Percentiles rank a stretch among this genome's conserved stretches.
These are phyloP conservation scores for Megacollybia marginata DNA, from an alignment of 768 basidiomycete species.

Conservation along the genomic window DNA sequence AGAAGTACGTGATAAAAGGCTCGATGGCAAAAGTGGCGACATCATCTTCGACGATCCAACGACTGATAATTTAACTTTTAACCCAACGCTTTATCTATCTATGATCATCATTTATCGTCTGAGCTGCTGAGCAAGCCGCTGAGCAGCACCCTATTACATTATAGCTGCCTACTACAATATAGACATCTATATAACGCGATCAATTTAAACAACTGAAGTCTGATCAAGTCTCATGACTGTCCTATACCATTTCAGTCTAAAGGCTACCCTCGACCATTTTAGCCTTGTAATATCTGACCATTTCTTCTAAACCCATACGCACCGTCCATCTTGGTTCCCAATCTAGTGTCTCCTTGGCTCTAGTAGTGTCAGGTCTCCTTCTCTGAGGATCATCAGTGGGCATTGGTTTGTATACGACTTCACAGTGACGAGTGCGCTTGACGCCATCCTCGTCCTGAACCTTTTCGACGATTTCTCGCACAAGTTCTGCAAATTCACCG, in stretches of 20 bases:
- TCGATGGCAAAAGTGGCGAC: slow-evolving; percentile 46
- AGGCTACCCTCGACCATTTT: slow-evolving; percentile 83
- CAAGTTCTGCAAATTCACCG: slow-evolving; percentile 86
- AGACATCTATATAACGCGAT: not conserved
- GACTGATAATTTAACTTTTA: slow-evolving; percentile 8
- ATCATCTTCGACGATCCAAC: slow-evolving; percentile 19
- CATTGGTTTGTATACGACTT: slow-evolving; percentile 74
- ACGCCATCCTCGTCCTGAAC: slow-evolving; percentile 81
- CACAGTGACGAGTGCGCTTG: slow-evolving; percentile 39
- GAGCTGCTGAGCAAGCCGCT: too few relatives aligned
- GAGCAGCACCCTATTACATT: not conserved
- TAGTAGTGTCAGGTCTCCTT: slow-evolving; percentile 85
- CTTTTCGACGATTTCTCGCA: slow-evolving; percentile 88
- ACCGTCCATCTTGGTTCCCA: slow-evolving; percentile 97
- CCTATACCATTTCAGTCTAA: slow-evolving; percentile 19
- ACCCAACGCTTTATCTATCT: not conserved
- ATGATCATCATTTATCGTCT: too few relatives aligned
- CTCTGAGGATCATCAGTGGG: slow-evolving; percentile 93
- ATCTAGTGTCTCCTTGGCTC: slow-evolving; percentile 73
- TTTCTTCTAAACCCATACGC: slow-evolving; percentile 89
- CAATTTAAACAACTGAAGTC: too few relatives aligned
- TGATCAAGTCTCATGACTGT: too few relatives aligned
- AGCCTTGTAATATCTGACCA: slow-evolving; percentile 88
- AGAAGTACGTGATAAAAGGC: slow-evolving; percentile 45
- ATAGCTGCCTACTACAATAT: not conserved